These are phyloP conservation scores for Hermanozyma aechmeae DNA, from an alignment of 805 yeast genomes.

Conservation along the genomic window DNA sequence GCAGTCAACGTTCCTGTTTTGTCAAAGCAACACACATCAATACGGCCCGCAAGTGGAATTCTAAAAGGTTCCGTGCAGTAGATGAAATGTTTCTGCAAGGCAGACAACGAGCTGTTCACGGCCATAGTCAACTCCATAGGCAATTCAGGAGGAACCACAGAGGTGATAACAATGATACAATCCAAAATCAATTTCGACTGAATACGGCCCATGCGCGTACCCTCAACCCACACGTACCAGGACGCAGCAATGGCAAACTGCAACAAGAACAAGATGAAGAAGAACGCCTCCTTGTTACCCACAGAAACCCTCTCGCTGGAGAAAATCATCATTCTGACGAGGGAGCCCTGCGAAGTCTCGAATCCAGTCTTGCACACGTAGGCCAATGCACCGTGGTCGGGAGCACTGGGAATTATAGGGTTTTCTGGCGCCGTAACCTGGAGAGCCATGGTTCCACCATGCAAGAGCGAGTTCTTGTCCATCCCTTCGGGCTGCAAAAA, in stretches of 20 bases:
- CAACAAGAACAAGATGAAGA: slow-evolving; percentile 82
- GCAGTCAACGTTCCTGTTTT: slow-evolving; percentile 98
- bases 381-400: slow-evolving; percentile 90
- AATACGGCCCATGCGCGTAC: slow-evolving; percentile 89
- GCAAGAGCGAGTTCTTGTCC: slow-evolving; percentile 81
- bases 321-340: slow-evolving; percentile 95
- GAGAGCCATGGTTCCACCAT: slow-evolving; percentile 93
- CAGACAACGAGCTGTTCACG: slow-evolving; percentile 83
- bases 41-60: slow-evolving; percentile 95
- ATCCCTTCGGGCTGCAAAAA: slow-evolving; percentile 64
- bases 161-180: slow-evolving; percentile 90
- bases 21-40: slow-evolving; percentile 97
- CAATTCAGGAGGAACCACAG: slow-evolving; percentile 97
- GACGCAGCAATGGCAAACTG: slow-evolving; percentile 92
- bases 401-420: slow-evolving; percentile 50
- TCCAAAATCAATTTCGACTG: slow-evolving; percentile 90
- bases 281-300: slow-evolving; percentile 89
- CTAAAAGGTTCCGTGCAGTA: slow-evolving; percentile 98
- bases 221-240: slow-evolving; percentile 98
- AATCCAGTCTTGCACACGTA: slow-evolving; percentile 91
- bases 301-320: slow-evolving; percentile 95
- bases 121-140: slow-evolving; percentile 99
- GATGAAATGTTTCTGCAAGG: slow-evolving; percentile 77
- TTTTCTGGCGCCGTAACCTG: slow-evolving; percentile 73
- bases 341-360: slow-evolving; percentile 95